Base-by-base conservation (phyloP, 306 rosid species). In the Macrotyloma uniflorum region DNA sequence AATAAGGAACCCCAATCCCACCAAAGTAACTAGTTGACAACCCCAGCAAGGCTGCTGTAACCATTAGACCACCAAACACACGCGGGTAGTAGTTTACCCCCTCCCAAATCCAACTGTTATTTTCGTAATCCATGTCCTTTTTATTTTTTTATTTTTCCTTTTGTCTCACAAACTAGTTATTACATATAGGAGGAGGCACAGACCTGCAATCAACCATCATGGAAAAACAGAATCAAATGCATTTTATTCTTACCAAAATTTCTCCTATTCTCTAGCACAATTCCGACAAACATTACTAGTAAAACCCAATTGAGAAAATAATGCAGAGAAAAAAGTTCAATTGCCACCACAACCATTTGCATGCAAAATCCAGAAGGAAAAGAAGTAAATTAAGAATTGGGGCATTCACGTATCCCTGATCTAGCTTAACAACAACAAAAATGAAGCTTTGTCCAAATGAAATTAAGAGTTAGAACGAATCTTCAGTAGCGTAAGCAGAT, bases 11-110 rank as follows among this genome's bases (percentile, higher is more conserved):
- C 32, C 96, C 92, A 47, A 89, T 83, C 18, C 95, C 97, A 32
- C 97, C 89, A 69, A 96, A 91, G 82, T 91, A 96, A 79, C 97
- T 93, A 0, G 94, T 84, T 63, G 99, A 96, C 80, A 93, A 82
- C 42, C 99, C 98, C 43, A 96, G 86, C 88, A 96, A 88, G 70
- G 99, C 99, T 0, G 98, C 99, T 19, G 97, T 96, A 70, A 96
- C 93, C 98, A 96, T 96, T 79, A 96, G 69, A 74, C 98, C 99
- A 12, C 99, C 98, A 82, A 96, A 93, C 28, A 93, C 82, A 76
- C 87, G 97, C 6, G 97, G 94, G 79, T 89, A 86, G 80, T 86
- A 84, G 80, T 84, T 85, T 42, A 93, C 92, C 62, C 99, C 98
- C 67, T 93, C 98, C 99, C 98, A 89, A 79, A 91, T 90, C 99